Base-by-base conservation (phyloP, 1,284 basidiomycete species). In the Sporisorium iseilematis-ciliati region DNA sequence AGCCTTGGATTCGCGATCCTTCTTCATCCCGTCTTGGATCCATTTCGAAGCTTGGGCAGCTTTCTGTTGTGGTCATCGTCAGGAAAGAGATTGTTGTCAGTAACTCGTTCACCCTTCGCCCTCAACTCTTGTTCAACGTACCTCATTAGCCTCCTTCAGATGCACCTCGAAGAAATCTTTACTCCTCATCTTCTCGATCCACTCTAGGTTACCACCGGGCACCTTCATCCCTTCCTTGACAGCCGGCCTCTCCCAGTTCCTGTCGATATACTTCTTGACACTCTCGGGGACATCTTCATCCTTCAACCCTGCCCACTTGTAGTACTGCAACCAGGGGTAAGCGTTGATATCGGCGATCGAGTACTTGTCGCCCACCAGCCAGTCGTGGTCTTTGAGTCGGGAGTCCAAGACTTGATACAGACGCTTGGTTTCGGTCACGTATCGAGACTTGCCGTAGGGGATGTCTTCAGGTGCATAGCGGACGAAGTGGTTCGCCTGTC, bases 321-420 rank as follows among this genome's bases (percentile, higher is more conserved):
- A 67, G 35, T 66, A 67, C 41, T 71, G 64, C n/a, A 75, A 52
- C 78, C 79, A 81, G 11, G 75, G 69, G 38, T 70, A 81, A 10
- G 70, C 78, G 54, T 80, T 80, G 26, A 76, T 76, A 48, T 81
- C 79, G 43, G 77, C 77, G 23, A 81, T 71, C 25, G 63, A 64
- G 60, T 77, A 78, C 57, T 80, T 80, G 43, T 77, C 72, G 0
- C 78, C 78, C 2, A 81, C 79, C 7, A 81, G 58, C 75, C 78
- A 81, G 54, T 75, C 70, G 53, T 77, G 71, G 18, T 59, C 59
- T 20, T 72, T 51, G 20, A 81, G 75, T 6, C 76, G 64, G 1
- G 41, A n/a, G 40, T 78, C 79, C 41, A 80, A 68, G 2, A 80
- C 79, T 21, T 45, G 29, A 25, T 78, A 81, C 18, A 81, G 65